phyloP scores from a whole-genome alignment of 176 grass and related monocot species.

The Rhipidocladum racemiflorum region DNA sequence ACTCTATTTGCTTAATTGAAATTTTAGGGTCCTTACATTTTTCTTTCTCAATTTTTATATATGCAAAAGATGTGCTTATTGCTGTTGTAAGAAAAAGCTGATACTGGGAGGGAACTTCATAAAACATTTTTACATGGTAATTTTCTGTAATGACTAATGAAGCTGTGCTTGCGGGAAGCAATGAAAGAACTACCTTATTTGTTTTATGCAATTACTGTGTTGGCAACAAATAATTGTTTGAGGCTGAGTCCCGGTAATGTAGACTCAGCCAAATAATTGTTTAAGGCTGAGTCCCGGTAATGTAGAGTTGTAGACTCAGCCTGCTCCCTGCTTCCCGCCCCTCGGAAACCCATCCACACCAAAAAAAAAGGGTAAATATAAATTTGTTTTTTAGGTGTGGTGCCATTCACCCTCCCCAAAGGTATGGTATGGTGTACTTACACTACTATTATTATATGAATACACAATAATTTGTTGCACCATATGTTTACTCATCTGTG shows the following conservation, averaged over 20 bases:
- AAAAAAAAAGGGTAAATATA: not conserved
- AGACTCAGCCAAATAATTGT: too few species aligned
- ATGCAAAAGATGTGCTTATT: not conserved
- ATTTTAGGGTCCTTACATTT: too few species aligned
- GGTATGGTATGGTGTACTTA: not conserved
- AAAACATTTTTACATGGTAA: not conserved
- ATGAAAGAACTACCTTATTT: slow-evolving; percentile 3
- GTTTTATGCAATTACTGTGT: not conserved
- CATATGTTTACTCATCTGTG: not conserved
- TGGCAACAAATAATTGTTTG: not conserved
- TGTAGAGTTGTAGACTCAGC: too few species aligned
- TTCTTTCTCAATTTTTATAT: slow-evolving; percentile 1
- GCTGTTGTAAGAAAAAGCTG: not conserved
- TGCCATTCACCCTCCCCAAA: not conserved
- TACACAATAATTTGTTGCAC: not conserved
- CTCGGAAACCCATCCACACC: too few species aligned
- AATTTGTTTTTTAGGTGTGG: not conserved
- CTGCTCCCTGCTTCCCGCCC: too few species aligned
- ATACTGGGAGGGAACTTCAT: not conserved
- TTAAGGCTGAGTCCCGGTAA: too few species aligned
- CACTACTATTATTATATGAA: not conserved
- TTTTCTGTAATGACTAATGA: not conserved
- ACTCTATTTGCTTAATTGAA: too few species aligned
- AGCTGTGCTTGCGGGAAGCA: not conserved
- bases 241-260: not conserved